Evolutionary conservation across 208 protist genomes (phyloP).

Genomic region (Crithidia acanthocephali): DNA sequence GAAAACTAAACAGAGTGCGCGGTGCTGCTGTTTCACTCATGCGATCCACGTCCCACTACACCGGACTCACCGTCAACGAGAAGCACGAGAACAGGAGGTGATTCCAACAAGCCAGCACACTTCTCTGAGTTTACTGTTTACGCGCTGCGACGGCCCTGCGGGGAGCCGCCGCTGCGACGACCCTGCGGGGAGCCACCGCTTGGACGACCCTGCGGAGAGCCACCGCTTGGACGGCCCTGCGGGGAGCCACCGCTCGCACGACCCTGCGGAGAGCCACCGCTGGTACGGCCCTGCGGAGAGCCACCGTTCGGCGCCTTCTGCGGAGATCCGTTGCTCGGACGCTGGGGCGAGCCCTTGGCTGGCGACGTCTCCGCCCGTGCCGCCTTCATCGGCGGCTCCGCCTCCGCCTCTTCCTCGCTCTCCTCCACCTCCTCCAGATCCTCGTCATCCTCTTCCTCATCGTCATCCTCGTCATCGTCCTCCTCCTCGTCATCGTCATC

Average conservation of each 20-base stretch:
- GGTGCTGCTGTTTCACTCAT: too few relatives aligned
- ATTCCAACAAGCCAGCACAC: neutral
- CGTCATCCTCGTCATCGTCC: slow-evolving; percentile 26
- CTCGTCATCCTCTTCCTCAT: slow-evolving; percentile 19
- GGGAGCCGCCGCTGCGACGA: slow-evolving; percentile 25
- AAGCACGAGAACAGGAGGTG: too few relatives aligned
- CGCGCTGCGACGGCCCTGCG: slow-evolving; percentile 32
- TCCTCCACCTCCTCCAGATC: slow-evolving; percentile 31
- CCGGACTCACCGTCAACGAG: too few relatives aligned
- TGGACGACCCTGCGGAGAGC: slow-evolving; percentile 26
- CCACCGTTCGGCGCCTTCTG: too few relatives aligned
- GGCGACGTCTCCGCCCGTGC: slow-evolving; percentile 29
- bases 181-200: slow-evolving; percentile 33
- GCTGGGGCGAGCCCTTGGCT: slow-evolving; percentile 15
- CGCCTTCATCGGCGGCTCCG: slow-evolving; percentile 41
- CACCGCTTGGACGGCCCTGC: slow-evolving; percentile 26
- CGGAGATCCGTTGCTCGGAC: neutral
- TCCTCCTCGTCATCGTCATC: slow-evolving; percentile 17
- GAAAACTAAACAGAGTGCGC: too few relatives aligned
- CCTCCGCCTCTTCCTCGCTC: slow-evolving; percentile 35
- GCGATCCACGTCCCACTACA: too few relatives aligned
- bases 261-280: slow-evolving; percentile 26
- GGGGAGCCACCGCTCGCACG: slow-evolving; percentile 24
- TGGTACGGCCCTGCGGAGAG: slow-evolving; percentile 23
- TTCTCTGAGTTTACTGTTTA: neutral